Evolutionary conservation across 768 basidiomycete genomes (phyloP).

Genomic region (Boletellus ananas): DNA sequence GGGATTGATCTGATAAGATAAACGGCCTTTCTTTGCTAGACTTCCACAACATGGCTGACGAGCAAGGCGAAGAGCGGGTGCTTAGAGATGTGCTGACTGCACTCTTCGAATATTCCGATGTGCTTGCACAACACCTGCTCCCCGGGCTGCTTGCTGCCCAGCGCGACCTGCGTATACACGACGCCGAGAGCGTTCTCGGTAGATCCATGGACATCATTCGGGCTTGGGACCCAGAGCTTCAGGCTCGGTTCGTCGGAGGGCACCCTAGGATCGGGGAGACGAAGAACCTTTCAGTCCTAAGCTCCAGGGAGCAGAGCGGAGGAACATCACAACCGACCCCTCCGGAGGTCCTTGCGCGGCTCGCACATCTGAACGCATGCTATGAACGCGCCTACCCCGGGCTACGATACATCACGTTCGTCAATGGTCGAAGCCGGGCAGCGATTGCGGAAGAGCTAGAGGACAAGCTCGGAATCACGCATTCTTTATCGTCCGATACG

Average conservation of each 20-base stretch:
- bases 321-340: slow-evolving; percentile 48
- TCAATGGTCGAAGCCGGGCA: slow-evolving; percentile 74
- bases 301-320: slow-evolving; percentile 75
- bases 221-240: slow-evolving; percentile 48
- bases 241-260: slow-evolving; percentile 68
- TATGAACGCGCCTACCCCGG: slow-evolving; percentile 75
- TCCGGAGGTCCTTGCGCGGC: slow-evolving; percentile 67
- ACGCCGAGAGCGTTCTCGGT: slow-evolving; percentile 55
- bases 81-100: slow-evolving; percentile 36
- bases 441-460: slow-evolving; percentile 81
- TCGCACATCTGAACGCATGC: slow-evolving; percentile 69
- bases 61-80: slow-evolving; percentile 7
- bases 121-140: slow-evolving; percentile 49
- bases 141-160: slow-evolving; percentile 44
- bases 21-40: background rate
- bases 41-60: background rate
- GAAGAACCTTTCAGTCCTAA: slow-evolving; percentile 68
- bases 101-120: slow-evolving; percentile 68
- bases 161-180: slow-evolving; percentile 11
- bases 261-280: slow-evolving; percentile 90
- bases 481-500: slow-evolving; percentile 42
- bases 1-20: slow-evolving; percentile 7
- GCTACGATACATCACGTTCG: slow-evolving; percentile 87
- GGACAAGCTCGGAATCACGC: slow-evolving; percentile 49
- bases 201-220: slow-evolving; percentile 44